These are phyloP conservation scores for Petunia axillaris DNA, from an alignment of 257 asterid genomes.

Conservation along the genomic window DNA sequence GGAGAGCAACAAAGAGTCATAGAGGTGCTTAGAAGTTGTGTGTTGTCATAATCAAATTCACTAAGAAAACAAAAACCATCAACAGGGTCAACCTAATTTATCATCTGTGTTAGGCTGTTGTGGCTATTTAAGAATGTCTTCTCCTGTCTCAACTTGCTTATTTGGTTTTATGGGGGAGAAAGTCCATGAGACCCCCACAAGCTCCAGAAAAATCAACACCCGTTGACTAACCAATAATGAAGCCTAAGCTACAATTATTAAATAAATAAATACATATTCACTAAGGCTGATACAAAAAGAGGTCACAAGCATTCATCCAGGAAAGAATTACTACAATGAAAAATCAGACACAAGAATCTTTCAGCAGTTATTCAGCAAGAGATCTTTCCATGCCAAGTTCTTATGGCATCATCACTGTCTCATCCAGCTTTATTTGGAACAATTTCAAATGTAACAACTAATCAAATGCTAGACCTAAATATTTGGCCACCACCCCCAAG, in stretches of 20 bases:
- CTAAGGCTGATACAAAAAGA: not conserved
- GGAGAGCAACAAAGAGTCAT: constrained; percentile 2
- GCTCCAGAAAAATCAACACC: not conserved
- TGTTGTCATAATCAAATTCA: constrained; percentile 14
- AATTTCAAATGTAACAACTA: not conserved
- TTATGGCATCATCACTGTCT: not conserved
- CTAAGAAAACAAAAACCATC: constrained; percentile 4
- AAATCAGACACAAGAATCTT: constrained; percentile 1
- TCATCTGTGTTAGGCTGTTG: not conserved
- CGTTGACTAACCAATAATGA: not conserved
- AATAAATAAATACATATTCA: constrained; percentile 8
- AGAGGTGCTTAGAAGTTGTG: not conserved
- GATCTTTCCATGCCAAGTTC: not conserved
- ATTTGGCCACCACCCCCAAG: constrained; percentile 15
- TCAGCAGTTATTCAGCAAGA: not conserved
- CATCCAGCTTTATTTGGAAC: constrained; percentile 5
- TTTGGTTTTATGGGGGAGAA: not conserved
- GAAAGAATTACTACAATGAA: not conserved
- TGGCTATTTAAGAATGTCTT: not conserved
- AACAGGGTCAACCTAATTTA: not conserved
- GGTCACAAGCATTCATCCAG: constrained; percentile 17
- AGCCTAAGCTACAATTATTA: not conserved
- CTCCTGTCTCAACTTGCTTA: constrained; percentile 15
- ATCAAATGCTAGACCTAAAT: constrained; percentile 20
- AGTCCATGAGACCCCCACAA: constrained; percentile 10